Conservation (phyloP, 208 protist species). For the Leishmania turanica region DNA sequence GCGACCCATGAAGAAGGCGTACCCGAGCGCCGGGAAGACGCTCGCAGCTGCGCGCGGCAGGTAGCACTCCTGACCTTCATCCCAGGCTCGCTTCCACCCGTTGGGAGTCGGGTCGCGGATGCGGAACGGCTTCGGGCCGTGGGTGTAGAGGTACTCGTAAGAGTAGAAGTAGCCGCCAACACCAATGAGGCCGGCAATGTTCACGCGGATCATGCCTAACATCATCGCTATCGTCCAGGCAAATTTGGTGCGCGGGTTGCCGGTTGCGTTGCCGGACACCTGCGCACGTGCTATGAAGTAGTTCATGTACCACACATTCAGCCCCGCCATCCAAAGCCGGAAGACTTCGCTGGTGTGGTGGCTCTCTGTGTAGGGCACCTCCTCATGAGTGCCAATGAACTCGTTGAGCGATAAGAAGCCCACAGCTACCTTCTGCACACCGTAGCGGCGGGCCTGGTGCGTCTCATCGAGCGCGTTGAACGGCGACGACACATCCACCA, state of each 20-base stretch:
- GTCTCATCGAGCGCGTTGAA: conserved; percentile 83
- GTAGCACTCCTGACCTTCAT: conserved; percentile 74
- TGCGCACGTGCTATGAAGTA: conserved; percentile 48
- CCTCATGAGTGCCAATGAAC: conserved; percentile 69
- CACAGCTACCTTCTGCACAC: conserved; percentile 61
- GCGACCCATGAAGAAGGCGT: conserved; percentile 77
- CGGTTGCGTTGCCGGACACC: conserved; percentile 41
- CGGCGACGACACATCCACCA: conserved; percentile 81
- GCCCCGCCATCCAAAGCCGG: conserved; percentile 55
- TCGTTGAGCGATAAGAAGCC: conserved; percentile 73
- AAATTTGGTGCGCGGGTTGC: conserved; percentile 64
- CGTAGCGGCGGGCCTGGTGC: conserved; percentile 72
- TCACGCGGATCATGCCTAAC: conserved; percentile 63
- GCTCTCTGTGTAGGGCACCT: conserved; percentile 83
- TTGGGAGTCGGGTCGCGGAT: conserved; percentile 76
- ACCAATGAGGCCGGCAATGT: conserved; percentile 72
- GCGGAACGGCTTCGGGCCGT: conserved; percentile 68
- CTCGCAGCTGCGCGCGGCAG: conserved; percentile 59
- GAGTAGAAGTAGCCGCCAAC: conserved; percentile 82
- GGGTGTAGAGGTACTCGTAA: conserved; percentile 91
- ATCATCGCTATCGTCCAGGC: conserved; percentile 62
- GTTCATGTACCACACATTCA: conserved; percentile 76
- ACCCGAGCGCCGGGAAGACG: conserved; percentile 77
- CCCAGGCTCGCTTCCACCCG: conserved; percentile 77
- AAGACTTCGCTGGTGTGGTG: conserved; percentile 78